Evolutionary conservation across 345 rosid genomes (phyloP), one percentile per base, ranked within the genome.

Genomic region (Lepidium aucheri): DNA sequence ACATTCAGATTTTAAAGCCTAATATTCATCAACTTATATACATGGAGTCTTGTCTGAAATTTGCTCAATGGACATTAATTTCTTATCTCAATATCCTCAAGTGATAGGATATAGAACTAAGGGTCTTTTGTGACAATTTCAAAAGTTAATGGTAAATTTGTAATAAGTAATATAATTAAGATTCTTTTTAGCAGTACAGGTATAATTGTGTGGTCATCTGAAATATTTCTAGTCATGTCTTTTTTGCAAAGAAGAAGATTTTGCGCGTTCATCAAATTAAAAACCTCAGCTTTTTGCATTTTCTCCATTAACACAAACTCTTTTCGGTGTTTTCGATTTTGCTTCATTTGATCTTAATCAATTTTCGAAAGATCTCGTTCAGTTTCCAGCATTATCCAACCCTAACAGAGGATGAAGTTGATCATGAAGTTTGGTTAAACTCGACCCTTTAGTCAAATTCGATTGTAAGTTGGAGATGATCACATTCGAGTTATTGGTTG

Each of bases 391-490:
- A 22, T 45, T 35, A 7, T 0, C 14, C 8, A 63, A 55, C 28
- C 55, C 64, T 14, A 46, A 33, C 15, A 26, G 17, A 34, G 14
- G 38, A n/a, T 3, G 47, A 44, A 14, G 5, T 68, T 41, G 60
- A 76, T 69, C 67, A 78, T 85, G 90, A 77, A 59, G 58, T 66
- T 64, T 36, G 73, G 68, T 50, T 43, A 71, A 61, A 24, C 26
- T 24, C 26, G 26, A 24, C 45, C 69, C 28, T 70, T 34, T 69
- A 30, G 8, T 60, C 80, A 38, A 56, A 49, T 71, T 60, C 75
- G 54, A 75, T 72, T 68, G 90, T 85, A 74, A 81, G 85, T 67
- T 60, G n/a, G 5, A 14, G 1, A 15, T 40, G 18, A 16, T 45
- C 14, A 13, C 3, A 24, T 24, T 24, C 26, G 34, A 43, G 60